phyloP scores from a whole-genome alignment of 345 rosid genomes.

The Melaleuca alternifolia region DNA sequence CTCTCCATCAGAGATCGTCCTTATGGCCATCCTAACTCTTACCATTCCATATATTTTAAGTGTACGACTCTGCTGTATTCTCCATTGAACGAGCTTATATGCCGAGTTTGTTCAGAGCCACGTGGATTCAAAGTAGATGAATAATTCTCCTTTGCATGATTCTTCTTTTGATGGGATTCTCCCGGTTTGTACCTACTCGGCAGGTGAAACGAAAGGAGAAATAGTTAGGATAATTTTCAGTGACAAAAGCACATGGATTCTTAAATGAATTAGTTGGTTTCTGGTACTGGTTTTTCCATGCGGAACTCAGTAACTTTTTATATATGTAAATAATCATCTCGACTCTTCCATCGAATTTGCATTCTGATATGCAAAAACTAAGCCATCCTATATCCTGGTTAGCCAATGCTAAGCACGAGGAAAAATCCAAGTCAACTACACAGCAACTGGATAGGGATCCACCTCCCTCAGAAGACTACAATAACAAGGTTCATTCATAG shows the following conservation, averaged over 20 bases:
- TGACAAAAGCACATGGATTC: background rate
- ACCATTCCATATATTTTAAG: background rate
- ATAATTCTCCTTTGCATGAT: background rate
- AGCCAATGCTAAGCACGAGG: background rate
- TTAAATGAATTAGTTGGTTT: background rate
- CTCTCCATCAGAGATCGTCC: fast-evolving
- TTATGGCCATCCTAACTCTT: background rate
- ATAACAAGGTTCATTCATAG: background rate
- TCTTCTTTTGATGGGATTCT: background rate
- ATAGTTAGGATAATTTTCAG: background rate
- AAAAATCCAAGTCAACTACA: background rate
- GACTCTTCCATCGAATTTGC: background rate
- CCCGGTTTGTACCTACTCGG: background rate
- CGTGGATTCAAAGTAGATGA: background rate
- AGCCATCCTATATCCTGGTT: background rate
- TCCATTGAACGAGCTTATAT: background rate
- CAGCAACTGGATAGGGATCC: background rate
- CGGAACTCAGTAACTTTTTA: background rate
- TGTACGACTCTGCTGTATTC: background rate
- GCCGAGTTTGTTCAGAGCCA: background rate
- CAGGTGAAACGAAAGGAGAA: background rate
- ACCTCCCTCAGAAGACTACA: background rate
- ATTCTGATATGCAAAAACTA: background rate
- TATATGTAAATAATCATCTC: background rate
- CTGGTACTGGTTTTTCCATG: background rate